These are phyloP conservation scores for Candida oleophila DNA, from an alignment of 805 yeast species.

Conservation along the genomic window DNA sequence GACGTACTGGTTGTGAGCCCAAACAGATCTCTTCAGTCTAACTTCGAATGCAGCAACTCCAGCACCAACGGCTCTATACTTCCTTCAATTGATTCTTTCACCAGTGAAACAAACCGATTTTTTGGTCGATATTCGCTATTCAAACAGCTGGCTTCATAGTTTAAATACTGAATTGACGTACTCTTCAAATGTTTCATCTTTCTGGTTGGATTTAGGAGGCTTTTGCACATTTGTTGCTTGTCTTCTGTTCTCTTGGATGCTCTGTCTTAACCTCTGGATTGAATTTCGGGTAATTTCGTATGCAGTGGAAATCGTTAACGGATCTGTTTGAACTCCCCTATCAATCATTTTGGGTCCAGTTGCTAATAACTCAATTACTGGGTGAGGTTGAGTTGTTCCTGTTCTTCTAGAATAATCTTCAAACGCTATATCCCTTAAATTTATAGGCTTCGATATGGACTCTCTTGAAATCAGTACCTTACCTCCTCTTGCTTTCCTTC, in stretches of 20 bases:
- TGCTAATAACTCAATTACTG: background rate
- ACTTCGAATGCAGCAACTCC: no score
- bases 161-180: background rate
- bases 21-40: no score
- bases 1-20: no score
- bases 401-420: background rate
- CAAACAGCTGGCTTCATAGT: background rate
- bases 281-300: background rate
- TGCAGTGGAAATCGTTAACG: background rate
- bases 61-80: no score
- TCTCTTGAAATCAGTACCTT: background rate
- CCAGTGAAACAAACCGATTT: no score
- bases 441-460: background rate
- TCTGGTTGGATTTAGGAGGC: background rate
- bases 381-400: background rate
- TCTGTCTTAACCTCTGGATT: background rate
- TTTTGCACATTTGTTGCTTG: background rate
- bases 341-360: background rate
- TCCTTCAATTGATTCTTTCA: no score
- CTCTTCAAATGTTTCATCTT: background rate
- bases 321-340: conserved; percentile 4
- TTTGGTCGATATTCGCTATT: no score
- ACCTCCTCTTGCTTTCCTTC: background rate
- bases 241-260: background rate
- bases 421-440: background rate